These are phyloP conservation scores for Acanthamoeba castellanii DNA, from an alignment of 208 protist genomes.

Conservation along the genomic window DNA sequence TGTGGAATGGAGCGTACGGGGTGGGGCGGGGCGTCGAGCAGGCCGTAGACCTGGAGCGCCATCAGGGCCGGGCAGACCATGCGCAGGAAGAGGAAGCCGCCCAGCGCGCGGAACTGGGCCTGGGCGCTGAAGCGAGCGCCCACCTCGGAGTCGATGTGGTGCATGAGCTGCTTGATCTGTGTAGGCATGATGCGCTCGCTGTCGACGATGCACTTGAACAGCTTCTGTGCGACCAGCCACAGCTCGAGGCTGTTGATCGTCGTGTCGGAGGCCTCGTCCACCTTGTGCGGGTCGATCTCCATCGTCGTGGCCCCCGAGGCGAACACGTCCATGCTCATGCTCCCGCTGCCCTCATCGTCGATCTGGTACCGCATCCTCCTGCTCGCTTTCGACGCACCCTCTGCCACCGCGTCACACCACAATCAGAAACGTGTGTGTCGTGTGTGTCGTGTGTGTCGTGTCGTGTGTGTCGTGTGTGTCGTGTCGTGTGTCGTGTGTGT, in stretches of 20 bases:
- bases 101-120: not conserved
- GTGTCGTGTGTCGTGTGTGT: too few species aligned
- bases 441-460: too few species aligned
- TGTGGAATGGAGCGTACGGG: not conserved
- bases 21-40: not conserved
- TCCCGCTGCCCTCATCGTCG: not conserved
- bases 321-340: not conserved
- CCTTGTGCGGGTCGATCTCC: conserved; percentile 21
- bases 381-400: not conserved
- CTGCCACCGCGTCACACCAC: not conserved
- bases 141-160: conserved; percentile 31
- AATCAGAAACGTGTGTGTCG: not conserved
- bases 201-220: conserved; percentile 42
- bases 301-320: not conserved
- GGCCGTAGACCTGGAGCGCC: conserved; percentile 33
- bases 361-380: not conserved
- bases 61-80: conserved; percentile 39
- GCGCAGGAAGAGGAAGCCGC: conserved; percentile 61
- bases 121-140: not conserved
- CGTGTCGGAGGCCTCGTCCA: not conserved
- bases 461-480: too few species aligned
- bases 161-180: not conserved
- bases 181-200: not conserved
- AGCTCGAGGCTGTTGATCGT: conserved; percentile 62
- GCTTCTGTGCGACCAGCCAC: conserved; percentile 67